Conservation (phyloP, 1,139 yeast genomes). For the Meyerozyma smithsonii region DNA sequence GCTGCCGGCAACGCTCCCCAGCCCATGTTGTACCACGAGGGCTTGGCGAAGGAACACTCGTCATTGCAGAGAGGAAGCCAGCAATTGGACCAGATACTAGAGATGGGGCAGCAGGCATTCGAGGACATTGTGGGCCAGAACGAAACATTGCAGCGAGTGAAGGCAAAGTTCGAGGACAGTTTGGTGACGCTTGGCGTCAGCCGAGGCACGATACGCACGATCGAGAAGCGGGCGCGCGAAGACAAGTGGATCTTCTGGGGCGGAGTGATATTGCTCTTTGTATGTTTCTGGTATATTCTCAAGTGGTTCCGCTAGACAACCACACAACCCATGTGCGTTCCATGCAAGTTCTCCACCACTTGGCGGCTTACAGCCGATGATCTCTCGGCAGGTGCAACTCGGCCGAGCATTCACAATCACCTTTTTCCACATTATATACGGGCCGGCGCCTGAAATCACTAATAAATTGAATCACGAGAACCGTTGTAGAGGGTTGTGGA, state of each 20-base stretch:
- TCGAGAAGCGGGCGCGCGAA: conserved; percentile 81
- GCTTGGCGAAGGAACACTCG: conserved; percentile 62
- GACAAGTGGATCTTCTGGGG: conserved; percentile 88
- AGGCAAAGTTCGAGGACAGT: conserved; percentile 60
- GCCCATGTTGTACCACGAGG: conserved; percentile 51
- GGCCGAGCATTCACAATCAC: too few species aligned
- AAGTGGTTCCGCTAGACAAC: conserved; percentile 63
- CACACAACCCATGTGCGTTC: too few species aligned
- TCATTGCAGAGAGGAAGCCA: conserved; percentile 68
- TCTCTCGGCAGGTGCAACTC: too few species aligned
- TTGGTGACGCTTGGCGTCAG: conserved; percentile 84
- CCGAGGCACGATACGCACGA: conserved; percentile 73
- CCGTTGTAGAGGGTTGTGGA: too few species aligned
- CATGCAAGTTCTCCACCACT: neutral
- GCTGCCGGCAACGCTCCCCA: conserved; percentile 22
- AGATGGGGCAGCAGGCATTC: conserved; percentile 81
- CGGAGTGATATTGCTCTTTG: conserved; percentile 59
- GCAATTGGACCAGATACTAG: conserved; percentile 84
- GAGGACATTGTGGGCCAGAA: conserved; percentile 87
- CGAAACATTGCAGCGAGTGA: conserved; percentile 61
- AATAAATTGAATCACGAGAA: too few species aligned
- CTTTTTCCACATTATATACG: too few species aligned
- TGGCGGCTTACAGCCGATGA: neutral
- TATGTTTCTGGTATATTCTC: conserved; percentile 66
- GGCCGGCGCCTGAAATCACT: too few species aligned